phyloP scores from a whole-genome alignment of 2,329 filamentous ascomycete species.

The Aspergillus puulaauensis region DNA sequence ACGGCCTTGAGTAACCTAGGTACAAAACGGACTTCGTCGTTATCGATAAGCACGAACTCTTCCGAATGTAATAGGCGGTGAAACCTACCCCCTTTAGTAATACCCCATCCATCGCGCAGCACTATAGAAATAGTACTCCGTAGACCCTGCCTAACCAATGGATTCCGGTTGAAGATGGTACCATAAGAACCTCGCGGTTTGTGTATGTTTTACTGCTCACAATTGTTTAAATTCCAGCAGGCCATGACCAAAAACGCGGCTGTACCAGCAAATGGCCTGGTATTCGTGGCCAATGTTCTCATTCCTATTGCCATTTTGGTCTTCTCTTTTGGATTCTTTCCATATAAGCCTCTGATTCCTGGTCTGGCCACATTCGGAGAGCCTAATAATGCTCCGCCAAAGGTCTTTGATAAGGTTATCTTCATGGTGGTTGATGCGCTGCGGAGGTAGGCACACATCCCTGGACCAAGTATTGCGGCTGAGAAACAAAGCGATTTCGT shows the following conservation, averaged over 20 bases:
- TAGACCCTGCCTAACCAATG: background rate
- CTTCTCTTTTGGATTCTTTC: conserved; percentile 93
- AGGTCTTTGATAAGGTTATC: conserved; percentile 82
- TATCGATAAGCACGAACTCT: background rate
- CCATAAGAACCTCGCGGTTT: background rate
- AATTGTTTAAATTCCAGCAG: background rate
- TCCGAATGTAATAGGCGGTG: background rate
- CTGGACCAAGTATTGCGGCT: conserved; percentile 17
- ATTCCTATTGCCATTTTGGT: conserved; percentile 71
- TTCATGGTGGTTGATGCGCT: conserved; percentile 99
- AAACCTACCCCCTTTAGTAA: background rate
- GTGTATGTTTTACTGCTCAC: background rate
- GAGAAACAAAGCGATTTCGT: conserved; percentile 78
- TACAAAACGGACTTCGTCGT: background rate
- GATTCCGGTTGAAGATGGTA: background rate
- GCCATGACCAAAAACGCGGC: conserved; percentile 21
- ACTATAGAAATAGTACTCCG: background rate
- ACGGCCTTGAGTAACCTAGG: background rate
- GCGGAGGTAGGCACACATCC: conserved; percentile 62
- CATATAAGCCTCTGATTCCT: conserved; percentile 90
- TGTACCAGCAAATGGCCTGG: conserved; percentile 34
- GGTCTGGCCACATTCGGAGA: conserved; percentile 69
- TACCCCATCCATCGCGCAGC: background rate
- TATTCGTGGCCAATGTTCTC: conserved; percentile 71
- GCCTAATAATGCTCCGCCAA: conserved; percentile 58